Conservation (phyloP, 1,139 yeast species). For the Yamadazyma mexicana region DNA sequence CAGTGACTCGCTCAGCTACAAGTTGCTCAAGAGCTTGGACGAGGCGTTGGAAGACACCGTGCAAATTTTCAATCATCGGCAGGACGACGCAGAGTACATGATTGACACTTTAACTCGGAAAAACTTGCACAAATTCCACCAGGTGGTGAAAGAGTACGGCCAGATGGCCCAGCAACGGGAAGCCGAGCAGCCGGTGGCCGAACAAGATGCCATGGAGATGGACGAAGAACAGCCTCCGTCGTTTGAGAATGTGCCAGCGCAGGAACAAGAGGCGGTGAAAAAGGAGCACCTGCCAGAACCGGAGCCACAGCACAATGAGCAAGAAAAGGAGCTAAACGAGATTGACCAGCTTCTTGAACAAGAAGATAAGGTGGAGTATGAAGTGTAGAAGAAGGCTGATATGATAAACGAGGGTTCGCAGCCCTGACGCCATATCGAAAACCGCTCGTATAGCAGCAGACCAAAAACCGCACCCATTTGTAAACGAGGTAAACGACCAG, state of each 20-base stretch:
- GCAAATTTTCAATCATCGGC: slow-evolving; percentile 23
- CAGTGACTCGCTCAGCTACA: slow-evolving; percentile 29
- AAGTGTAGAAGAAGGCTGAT: slow-evolving; percentile 16
- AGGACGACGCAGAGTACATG: slow-evolving; percentile 28
- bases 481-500: slow-evolving; percentile 15
- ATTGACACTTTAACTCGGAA: slow-evolving; percentile 48
- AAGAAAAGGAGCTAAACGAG: slow-evolving; percentile 21
- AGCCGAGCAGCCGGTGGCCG: slow-evolving; percentile 12
- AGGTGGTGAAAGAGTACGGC: slow-evolving; percentile 25
- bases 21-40: slow-evolving; percentile 31
- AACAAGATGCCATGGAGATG: slow-evolving; percentile 9
- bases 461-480: not conserved
- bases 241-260: slow-evolving; percentile 5
- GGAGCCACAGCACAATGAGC: too few relatives aligned
- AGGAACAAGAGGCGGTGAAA: slow-evolving; percentile 3
- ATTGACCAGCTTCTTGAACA: slow-evolving; percentile 40
- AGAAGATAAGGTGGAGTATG: slow-evolving; percentile 44
- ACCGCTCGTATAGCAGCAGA: not conserved
- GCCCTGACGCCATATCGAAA: not conserved
- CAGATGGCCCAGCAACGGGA: slow-evolving; percentile 17
- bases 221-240: slow-evolving; percentile 4
- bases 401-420: too few relatives aligned
- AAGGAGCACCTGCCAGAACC: slow-evolving; percentile 12
- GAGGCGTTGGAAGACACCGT: slow-evolving; percentile 38
- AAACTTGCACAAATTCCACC: slow-evolving; percentile 47